Base-by-base conservation (phyloP, 2,329 filamentous ascomycete genomes). In the Sporothrix euskadiensis region DNA sequence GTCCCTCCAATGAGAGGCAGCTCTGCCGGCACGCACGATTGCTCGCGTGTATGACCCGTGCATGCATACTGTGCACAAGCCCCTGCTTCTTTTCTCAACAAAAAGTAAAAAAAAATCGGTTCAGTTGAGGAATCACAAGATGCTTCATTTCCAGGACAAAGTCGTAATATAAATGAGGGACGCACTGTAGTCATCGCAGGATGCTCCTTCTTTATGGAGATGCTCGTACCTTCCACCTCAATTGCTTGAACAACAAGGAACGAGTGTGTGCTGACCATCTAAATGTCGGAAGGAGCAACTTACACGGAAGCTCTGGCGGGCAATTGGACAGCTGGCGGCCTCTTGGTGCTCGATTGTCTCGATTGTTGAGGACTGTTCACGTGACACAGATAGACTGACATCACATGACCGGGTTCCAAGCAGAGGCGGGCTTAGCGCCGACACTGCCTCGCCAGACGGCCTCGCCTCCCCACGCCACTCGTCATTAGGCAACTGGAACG, bases 401-500 rank as follows among this genome's bases (percentile, higher is more conserved):
- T 57, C 71, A 73, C 56, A 59, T 73, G 65, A 73, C 44, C 2
- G 57, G 39, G 65, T 14, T 69, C 14, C 57, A 71, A 61, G 35
- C 59, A 57, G 26, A 30, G 35, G 39, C 54, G 61, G 19, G 19
- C 47, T 66, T 68, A 49, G 59, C 61, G 47, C 54, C 49, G 22
- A 12, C 69, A 32, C 69, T 61, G 69, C 73, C 65, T 71, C 54
- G 26, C 44, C 59, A 12, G 3, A 19, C 1, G 52, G 41, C 41
- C 44, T 54, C n/a, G 19, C 52, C 22, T 49, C 61, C 57, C 70
- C 70, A 44, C 69, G 73, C 69, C 73, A 74, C 63, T 69, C 69
- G 73, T 71, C 54, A 74, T 74, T 72, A 68, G 61, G 61, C 71
- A 72, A 32, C 70, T 65, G 19, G 47, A 52, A 49, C 22, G 39